phyloP scores from a whole-genome alignment of 2,329 filamentous ascomycete genomes.

The Westerdykella aurantiaca region DNA sequence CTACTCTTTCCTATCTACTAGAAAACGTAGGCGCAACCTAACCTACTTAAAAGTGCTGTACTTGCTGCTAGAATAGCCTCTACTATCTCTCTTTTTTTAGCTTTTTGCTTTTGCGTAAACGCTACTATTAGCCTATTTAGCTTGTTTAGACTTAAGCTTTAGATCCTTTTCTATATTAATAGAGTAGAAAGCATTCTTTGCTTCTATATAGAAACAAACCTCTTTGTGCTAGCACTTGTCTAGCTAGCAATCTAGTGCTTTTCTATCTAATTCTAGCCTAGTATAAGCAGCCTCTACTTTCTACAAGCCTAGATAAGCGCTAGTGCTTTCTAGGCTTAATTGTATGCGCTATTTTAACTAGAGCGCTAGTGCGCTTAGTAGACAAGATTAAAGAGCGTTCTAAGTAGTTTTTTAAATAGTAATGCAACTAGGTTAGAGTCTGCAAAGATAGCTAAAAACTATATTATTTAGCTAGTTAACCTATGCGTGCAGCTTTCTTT shows the following conservation, averaged over 20 bases:
- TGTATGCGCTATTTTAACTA: not conserved
- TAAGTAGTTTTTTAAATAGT: not conserved
- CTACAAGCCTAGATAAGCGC: not conserved
- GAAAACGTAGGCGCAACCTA: no score
- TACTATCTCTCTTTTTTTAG: no score
- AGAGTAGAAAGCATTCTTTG: not conserved
- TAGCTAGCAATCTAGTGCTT: not conserved
- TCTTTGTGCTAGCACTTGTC: not conserved
- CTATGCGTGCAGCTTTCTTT: not conserved
- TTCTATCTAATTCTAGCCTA: not conserved
- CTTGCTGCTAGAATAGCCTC: no score
- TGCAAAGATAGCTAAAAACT: slow-evolving; percentile 1
- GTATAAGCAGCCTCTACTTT: not conserved
- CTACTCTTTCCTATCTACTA: no score
- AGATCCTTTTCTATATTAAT: not conserved
- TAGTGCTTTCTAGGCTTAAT: not conserved
- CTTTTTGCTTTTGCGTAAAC: no score
- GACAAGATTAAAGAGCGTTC: not conserved
- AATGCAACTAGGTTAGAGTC: not conserved
- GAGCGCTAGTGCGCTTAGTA: not conserved
- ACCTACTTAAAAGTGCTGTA: no score
- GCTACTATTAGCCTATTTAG: not conserved
- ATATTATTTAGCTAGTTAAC: slow-evolving; percentile 1
- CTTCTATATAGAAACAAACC: not conserved
- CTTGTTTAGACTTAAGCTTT: not conserved